Evolutionary conservation across 805 yeast genomes (phyloP).

Genomic region (Candida cerambycidarum): DNA sequence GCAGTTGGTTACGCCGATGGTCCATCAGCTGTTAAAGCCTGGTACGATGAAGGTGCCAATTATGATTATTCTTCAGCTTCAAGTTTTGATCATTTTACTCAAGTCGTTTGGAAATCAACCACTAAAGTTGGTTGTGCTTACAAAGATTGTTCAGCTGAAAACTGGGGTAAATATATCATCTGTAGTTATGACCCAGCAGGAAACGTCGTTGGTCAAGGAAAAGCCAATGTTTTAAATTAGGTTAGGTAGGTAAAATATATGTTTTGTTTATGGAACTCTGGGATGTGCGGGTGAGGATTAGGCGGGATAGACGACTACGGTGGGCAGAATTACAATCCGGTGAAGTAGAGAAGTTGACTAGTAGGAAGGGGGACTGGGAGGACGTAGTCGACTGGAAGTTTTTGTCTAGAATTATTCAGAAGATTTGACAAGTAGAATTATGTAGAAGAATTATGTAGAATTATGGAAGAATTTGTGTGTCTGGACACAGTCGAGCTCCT

Average conservation of each 20-base stretch:
- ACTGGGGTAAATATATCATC: conserved; percentile 58
- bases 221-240: conserved; percentile 16
- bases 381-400: no score
- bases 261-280: no score
- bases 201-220: conserved; percentile 51
- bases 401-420: no score
- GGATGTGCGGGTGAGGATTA: no score
- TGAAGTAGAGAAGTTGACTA: no score
- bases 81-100: conserved; percentile 67
- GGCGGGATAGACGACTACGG: no score
- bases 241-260: neutral
- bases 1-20: conserved; percentile 37
- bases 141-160: conserved; percentile 51
- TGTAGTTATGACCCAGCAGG: conserved; percentile 80
- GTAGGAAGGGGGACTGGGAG: no score
- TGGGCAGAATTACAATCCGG: no score
- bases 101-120: conserved; percentile 69
- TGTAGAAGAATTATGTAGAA: no score
- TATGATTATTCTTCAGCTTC: conserved; percentile 33
- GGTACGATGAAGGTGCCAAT: conserved; percentile 40
- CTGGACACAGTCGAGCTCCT: no score
- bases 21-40: conserved; percentile 33
- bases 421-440: no score
- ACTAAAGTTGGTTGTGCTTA: conserved; percentile 70
- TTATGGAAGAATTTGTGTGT: no score